Evolutionary conservation across 495 filamentous ascomycete genomes (phyloP).

Genomic region (Daldinia decipiens): DNA sequence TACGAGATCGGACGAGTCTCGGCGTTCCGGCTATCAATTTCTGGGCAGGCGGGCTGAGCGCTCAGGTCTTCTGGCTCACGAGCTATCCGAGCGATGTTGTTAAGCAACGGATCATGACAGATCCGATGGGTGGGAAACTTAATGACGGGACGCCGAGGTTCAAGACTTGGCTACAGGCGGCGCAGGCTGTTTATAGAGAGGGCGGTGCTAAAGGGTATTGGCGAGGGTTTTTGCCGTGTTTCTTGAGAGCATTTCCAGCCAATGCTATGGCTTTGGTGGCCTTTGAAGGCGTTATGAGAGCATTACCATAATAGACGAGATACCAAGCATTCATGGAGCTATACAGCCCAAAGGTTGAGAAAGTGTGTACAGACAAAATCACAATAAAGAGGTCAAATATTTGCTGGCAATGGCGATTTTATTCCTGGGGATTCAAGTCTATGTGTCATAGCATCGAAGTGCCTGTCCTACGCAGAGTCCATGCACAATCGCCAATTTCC

Average conservation of each 20-base stretch:
- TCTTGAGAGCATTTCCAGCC: slow-evolving; percentile 92
- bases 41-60: slow-evolving; percentile 93
- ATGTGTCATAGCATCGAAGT: slow-evolving; percentile 34
- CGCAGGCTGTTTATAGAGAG: slow-evolving; percentile 77
- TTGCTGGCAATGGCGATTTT: slow-evolving; percentile 31
- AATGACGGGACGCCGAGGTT: slow-evolving; percentile 76
- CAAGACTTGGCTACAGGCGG: slow-evolving; percentile 81
- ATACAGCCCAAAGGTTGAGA: not conserved
- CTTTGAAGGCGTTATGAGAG: slow-evolving; percentile 92
- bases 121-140: slow-evolving; percentile 77
- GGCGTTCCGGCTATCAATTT: slow-evolving; percentile 88
- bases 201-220: slow-evolving; percentile 83
- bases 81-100: slow-evolving; percentile 94
- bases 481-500: slow-evolving; percentile 34
- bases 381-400: not conserved
- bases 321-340: slow-evolving; percentile 5
- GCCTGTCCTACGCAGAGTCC: slow-evolving; percentile 32
- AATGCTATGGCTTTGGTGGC: slow-evolving; percentile 94
- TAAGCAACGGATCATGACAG: slow-evolving; percentile 98
- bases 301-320: slow-evolving; percentile 64
- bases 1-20: slow-evolving; percentile 73
- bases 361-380: not conserved
- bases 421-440: slow-evolving; percentile 38
- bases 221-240: slow-evolving; percentile 93
- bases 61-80: slow-evolving; percentile 93